These are phyloP conservation scores for Kandelia obovata DNA, from an alignment of 345 rosid species.

Conservation along the genomic window DNA sequence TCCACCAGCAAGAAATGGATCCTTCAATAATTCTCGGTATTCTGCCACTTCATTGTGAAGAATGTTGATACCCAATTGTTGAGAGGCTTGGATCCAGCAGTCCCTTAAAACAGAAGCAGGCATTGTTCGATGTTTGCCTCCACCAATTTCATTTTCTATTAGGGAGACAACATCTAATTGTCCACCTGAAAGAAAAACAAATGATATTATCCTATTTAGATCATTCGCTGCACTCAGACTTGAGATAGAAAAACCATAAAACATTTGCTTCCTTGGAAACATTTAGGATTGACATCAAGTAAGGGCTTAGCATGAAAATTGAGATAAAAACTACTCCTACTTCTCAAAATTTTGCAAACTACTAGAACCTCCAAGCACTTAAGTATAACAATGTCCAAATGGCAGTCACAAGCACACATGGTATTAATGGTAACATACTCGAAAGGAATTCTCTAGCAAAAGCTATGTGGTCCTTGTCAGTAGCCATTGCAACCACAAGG, in stretches of 20 bases:
- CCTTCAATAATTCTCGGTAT: slow-evolving; percentile 18
- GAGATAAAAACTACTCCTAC: neutral
- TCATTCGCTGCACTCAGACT: neutral
- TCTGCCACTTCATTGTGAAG: slow-evolving; percentile 31
- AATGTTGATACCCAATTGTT: slow-evolving; percentile 39
- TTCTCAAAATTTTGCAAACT: neutral
- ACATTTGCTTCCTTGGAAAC: neutral
- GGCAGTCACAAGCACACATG: neutral
- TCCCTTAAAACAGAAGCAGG: slow-evolving; percentile 47
- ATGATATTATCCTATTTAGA: slow-evolving; percentile 8
- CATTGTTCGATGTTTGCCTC: slow-evolving; percentile 63
- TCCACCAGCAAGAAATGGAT: neutral
- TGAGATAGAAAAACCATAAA: neutral
- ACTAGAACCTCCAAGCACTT: neutral
- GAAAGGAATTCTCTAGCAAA: slow-evolving; percentile 81
- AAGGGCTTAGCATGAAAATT: neutral
- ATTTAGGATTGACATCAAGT: neutral
- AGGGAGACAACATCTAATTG: slow-evolving; percentile 55
- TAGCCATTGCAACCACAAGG: slow-evolving; percentile 83
- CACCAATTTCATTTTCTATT: slow-evolving; percentile 72
- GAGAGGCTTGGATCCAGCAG: slow-evolving; percentile 61
- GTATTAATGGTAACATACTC: slow-evolving; percentile 31
- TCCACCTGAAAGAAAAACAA: slow-evolving; percentile 33
- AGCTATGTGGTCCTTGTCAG: slow-evolving; percentile 77
- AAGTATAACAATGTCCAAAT: neutral